phyloP scores from a whole-genome alignment of 192 early-diverging fungal species.

The Coemansia sp. region DNA sequence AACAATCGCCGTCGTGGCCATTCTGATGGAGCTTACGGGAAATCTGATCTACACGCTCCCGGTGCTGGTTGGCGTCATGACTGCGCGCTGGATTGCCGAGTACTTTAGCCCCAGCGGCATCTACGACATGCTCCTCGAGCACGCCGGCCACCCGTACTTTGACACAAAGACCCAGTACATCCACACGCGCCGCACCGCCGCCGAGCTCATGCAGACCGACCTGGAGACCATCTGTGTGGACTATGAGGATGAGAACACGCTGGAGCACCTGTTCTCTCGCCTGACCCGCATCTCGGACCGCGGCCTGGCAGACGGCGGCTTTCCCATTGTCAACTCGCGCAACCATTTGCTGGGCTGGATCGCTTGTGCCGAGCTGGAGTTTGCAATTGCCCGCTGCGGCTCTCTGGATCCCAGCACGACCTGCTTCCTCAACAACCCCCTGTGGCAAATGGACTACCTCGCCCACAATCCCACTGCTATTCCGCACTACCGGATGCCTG shows the following conservation, averaged over 20 bases:
- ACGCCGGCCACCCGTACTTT: conserved; percentile 68
- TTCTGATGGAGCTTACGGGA: conserved; percentile 79
- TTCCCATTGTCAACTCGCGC: conserved; percentile 58
- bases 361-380: conserved; percentile 71
- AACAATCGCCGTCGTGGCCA: conserved; percentile 58
- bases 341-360: conserved; percentile 71
- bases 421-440: conserved; percentile 53
- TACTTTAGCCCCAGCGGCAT: conserved; percentile 61
- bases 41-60: conserved; percentile 67
- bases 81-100: conserved; percentile 71
- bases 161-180: conserved; percentile 71
- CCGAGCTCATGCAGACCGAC: conserved; percentile 60
- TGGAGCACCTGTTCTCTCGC: conserved; percentile 52
- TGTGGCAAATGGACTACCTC: conserved; percentile 44
- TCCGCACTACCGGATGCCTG: conserved; percentile 27
- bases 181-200: conserved; percentile 52
- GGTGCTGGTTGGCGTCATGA: conserved; percentile 52
- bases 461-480: conserved; percentile 26
- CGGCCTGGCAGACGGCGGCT: conserved; percentile 67
- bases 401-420: conserved; percentile 25
- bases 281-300: conserved; percentile 51
- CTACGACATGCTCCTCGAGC: conserved; percentile 67
- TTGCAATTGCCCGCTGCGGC: conserved; percentile 55
- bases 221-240: conserved; percentile 64
- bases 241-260: conserved; percentile 52